Conservation (phyloP, 305 asterid genomes). For the Fraxinus ornus region DNA sequence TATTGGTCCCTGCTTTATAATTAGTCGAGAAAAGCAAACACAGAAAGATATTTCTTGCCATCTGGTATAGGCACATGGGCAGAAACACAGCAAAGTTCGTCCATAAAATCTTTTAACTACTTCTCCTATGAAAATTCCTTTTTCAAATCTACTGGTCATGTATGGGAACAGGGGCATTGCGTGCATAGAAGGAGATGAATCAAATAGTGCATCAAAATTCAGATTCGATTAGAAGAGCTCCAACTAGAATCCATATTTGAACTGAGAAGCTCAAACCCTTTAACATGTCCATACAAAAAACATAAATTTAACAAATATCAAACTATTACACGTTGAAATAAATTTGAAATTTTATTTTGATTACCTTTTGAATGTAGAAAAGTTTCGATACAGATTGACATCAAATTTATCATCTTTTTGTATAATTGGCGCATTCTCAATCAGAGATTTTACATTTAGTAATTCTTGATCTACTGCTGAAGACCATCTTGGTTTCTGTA, state of each 20-base stretch:
- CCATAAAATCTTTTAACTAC: background rate
- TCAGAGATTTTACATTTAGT: constrained; percentile 42
- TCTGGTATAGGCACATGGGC: background rate
- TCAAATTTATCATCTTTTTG: constrained; percentile 46
- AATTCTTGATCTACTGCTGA: constrained; percentile 58
- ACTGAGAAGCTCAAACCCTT: constrained; percentile 8
- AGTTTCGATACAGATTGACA: constrained; percentile 61
- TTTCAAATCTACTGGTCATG: background rate
- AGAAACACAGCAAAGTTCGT: background rate
- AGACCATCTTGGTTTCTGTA: constrained; percentile 66
- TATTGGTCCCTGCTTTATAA: background rate
- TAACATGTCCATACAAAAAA: background rate
- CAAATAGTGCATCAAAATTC: background rate
- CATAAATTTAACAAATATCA: background rate
- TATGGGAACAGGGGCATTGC: background rate
- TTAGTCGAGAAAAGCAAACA: background rate
- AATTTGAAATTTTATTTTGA: background rate
- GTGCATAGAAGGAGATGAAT: background rate
- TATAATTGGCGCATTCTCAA: constrained; percentile 45
- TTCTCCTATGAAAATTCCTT: background rate
- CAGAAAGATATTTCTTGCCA: background rate
- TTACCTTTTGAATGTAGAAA: constrained; percentile 77
- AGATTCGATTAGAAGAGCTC: background rate
- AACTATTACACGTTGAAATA: background rate
- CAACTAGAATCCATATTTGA: background rate